A percentile compares a stretch with the other conserved stretches of the same genome.
These are phyloP conservation scores for Paecilomyces fulvus DNA, from an alignment of 2,329 filamentous ascomycete species.

Conservation along the genomic window DNA sequence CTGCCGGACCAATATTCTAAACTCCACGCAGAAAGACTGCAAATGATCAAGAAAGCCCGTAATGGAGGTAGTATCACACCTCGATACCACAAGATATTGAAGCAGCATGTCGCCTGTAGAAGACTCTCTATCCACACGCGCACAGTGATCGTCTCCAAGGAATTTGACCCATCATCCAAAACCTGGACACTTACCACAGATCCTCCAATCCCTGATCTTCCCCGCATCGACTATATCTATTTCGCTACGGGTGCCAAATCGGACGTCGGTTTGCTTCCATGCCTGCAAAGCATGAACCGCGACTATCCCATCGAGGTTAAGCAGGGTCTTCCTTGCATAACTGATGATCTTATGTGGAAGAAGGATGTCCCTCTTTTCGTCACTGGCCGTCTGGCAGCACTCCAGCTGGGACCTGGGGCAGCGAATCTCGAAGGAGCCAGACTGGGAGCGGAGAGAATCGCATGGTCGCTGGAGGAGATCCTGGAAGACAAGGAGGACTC, in stretches of 20 bases:
- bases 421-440: conserved; percentile 67
- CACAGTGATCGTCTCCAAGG: conserved; percentile 47
- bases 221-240: conserved; percentile 57
- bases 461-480: conserved; percentile 59
- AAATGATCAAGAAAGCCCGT: conserved; percentile 57
- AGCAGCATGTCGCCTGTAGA: conserved; percentile 47
- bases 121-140: conserved; percentile 49
- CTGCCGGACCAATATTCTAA: too few relatives aligned
- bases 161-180: conserved; percentile 41
- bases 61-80: conserved; percentile 72
- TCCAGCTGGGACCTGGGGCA: conserved; percentile 63
- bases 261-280: conserved; percentile 53
- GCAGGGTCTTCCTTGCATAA: conserved; percentile 64
- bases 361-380: conserved; percentile 65
- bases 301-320: conserved; percentile 54
- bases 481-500: conserved; percentile 23
- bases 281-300: conserved; percentile 50
- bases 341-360: conserved; percentile 67
- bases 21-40: conserved; percentile 44
- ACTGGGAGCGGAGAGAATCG: conserved; percentile 63
- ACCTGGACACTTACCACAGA: conserved; percentile 47
- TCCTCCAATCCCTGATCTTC: conserved; percentile 44
- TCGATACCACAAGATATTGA: conserved; percentile 57
- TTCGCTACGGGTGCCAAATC: conserved; percentile 66
- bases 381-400: conserved; percentile 57